These are phyloP conservation scores for Nakaseomyces delphensis DNA, from an alignment of 1,139 yeast genomes.

Conservation along the genomic window DNA sequence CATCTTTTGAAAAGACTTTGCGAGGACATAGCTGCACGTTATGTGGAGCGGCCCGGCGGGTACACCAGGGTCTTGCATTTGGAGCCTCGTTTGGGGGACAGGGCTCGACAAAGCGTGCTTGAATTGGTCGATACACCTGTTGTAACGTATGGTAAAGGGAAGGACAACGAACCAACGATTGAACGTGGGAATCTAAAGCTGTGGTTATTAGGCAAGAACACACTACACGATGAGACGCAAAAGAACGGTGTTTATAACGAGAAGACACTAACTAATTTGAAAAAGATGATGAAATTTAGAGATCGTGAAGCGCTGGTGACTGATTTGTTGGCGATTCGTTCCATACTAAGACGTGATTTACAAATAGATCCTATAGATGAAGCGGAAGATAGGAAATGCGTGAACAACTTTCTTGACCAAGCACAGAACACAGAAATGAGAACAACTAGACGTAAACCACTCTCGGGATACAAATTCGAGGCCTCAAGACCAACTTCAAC, in stretches of 20 bases:
- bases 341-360: constrained; percentile 14
- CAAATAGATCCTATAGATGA: constrained; percentile 14
- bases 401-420: constrained; percentile 12
- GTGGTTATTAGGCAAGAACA: constrained; percentile 28
- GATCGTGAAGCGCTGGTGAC: constrained; percentile 13
- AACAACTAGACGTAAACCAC: not conserved
- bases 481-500: not conserved
- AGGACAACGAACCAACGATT: constrained; percentile 12
- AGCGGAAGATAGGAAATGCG: constrained; percentile 10
- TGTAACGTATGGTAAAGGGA: constrained; percentile 10
- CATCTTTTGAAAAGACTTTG: constrained; percentile 45
- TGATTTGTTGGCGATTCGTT: constrained; percentile 20
- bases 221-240: constrained; percentile 20
- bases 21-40: constrained; percentile 56
- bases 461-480: constrained; percentile 1
- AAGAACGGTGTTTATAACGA: constrained; percentile 10
- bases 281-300: constrained; percentile 21
- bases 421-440: not conserved
- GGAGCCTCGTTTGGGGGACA: constrained; percentile 84
- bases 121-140: constrained; percentile 73
- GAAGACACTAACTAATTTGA: constrained; percentile 22
- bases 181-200: constrained; percentile 28
- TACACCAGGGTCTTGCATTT: constrained; percentile 77
- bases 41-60: constrained; percentile 59
- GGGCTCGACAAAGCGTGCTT: constrained; percentile 81